A percentile compares a stretch with the other conserved stretches of the same genome.
Conservation (phyloP, 2,329 filamentous ascomycete species). For the Emydomyces testavorans region DNA sequence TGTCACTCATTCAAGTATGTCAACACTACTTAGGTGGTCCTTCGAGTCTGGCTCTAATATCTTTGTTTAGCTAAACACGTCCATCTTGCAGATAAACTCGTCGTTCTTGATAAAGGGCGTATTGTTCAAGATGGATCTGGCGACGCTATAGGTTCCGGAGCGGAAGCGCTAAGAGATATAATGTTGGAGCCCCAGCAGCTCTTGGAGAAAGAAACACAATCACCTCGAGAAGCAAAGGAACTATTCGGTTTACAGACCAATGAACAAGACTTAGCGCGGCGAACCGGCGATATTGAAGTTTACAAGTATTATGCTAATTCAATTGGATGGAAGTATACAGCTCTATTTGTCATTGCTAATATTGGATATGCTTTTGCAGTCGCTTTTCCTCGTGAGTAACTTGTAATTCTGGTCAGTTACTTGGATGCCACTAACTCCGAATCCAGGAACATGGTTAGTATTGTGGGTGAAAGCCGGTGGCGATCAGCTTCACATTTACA, state of each 20-base stretch:
- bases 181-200: no score
- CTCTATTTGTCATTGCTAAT: not conserved
- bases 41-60: no score
- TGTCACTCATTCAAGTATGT: conserved; percentile 29
- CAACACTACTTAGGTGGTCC: no score
- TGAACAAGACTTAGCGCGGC: not conserved
- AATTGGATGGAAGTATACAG: not conserved
- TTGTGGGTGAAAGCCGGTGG: not conserved
- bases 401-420: not conserved
- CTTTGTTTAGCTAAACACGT: no score
- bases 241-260: no score
- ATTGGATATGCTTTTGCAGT: conserved; percentile 5
- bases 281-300: conserved; percentile 4
- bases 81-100: no score
- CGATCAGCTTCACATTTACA: conserved; percentile 3
- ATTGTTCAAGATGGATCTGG: no score
- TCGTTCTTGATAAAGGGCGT: no score
- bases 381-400: conserved; percentile 1
- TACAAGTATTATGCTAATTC: conserved; percentile 6
- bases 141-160: no score
- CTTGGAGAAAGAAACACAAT: no score
- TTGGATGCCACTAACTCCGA: not conserved
- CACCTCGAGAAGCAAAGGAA: no score
- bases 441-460: not conserved
- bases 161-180: no score